Percentiles rank a stretch among this genome's conserved stretches.
Conservation (phyloP, 345 rosid genomes). For the Limnanthes douglasii region DNA sequence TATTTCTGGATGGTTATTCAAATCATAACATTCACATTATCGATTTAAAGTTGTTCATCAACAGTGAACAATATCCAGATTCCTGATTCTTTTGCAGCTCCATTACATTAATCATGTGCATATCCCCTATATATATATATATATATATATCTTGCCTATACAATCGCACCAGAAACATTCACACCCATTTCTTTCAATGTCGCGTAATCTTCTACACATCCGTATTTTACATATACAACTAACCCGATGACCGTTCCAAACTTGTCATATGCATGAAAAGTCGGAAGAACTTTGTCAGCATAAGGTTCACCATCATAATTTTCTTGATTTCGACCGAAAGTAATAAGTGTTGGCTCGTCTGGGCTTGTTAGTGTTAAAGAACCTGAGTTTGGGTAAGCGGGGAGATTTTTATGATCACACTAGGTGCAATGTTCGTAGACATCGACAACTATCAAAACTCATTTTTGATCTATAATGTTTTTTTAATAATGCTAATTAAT, state of each 20-base stretch:
- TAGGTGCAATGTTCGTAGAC: too few species aligned
- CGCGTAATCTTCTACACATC: constrained; percentile 44
- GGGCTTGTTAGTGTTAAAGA: constrained; percentile 24
- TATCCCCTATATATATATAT: constrained; percentile 60
- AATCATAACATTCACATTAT: constrained; percentile 41
- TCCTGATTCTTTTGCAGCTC: constrained; percentile 12
- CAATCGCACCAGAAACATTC: constrained; percentile 30
- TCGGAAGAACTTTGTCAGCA: constrained; percentile 49
- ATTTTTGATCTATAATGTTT: too few species aligned
- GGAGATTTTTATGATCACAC: too few species aligned
- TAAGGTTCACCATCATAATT: constrained; percentile 46
- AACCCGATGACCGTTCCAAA: constrained; percentile 48
- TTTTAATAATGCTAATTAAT: too few species aligned
- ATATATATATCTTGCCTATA: constrained; percentile 56
- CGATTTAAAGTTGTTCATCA: constrained; percentile 48
- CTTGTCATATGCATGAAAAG: too few species aligned
- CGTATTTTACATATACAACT: constrained; percentile 59
- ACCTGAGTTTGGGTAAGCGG: constrained; percentile 55
- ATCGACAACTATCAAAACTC: too few species aligned
- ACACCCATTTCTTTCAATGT: constrained; percentile 32
- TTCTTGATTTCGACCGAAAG: constrained; percentile 34
- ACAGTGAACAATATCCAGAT: constrained; percentile 20
- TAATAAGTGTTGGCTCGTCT: constrained; percentile 13
- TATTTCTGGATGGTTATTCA: constrained; percentile 56
- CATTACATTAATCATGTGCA: constrained; percentile 10